Evolutionary conservation across 1,139 yeast species (phyloP).

Genomic region (Yamadazyma taylorii): DNA sequence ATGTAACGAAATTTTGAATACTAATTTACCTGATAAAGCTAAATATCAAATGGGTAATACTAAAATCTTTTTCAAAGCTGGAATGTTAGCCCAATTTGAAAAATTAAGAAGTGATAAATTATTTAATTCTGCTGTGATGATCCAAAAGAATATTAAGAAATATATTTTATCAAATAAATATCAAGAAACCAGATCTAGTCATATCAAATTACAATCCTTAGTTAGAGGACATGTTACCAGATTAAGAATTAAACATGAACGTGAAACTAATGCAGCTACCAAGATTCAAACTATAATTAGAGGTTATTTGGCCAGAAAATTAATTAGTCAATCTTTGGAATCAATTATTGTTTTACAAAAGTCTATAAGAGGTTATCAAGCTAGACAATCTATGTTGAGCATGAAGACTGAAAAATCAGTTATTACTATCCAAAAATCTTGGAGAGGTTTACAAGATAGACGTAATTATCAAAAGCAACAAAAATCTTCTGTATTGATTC

Average conservation of each 20-base stretch:
- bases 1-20: conserved; percentile 65
- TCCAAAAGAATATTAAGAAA: conserved; percentile 83
- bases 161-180: conserved; percentile 63
- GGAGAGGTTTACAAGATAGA: conserved; percentile 60
- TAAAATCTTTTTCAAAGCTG: conserved; percentile 94
- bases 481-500: conserved; percentile 67
- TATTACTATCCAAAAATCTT: conserved; percentile 62
- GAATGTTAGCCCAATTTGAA: conserved; percentile 91
- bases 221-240: conserved; percentile 67
- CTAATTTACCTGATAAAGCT: conserved; percentile 59
- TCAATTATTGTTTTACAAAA: conserved; percentile 67
- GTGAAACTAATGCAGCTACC: conserved; percentile 65
- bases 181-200: conserved; percentile 53
- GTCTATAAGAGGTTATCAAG: conserved; percentile 63
- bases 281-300: conserved; percentile 72
- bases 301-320: conserved; percentile 57
- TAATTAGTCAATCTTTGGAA: conserved; percentile 40
- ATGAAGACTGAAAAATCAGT: conserved; percentile 65
- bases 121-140: conserved; percentile 72
- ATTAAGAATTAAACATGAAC: conserved; percentile 53
- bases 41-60: conserved; percentile 88
- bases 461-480: conserved; percentile 38
- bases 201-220: conserved; percentile 58
- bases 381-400: conserved; percentile 49
- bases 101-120: conserved; percentile 79